Conservation (phyloP, 2,329 filamentous ascomycete genomes). For the Penicillium sp. region DNA sequence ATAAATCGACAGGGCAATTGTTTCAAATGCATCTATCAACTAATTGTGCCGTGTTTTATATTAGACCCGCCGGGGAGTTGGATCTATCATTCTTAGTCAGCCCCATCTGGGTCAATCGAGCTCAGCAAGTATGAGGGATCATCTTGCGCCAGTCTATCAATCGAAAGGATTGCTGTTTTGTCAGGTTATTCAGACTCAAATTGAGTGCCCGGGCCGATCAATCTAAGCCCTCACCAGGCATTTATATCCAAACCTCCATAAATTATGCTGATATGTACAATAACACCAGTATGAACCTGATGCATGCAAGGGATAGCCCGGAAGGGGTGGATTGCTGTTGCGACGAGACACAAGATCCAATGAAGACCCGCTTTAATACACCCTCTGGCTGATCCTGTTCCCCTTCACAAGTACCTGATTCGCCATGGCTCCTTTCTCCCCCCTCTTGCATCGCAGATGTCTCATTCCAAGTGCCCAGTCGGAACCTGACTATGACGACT, state of each 20-base stretch:
- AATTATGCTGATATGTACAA: slow-evolving; percentile 11
- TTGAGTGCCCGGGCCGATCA: neutral
- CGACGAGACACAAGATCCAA: slow-evolving; percentile 29
- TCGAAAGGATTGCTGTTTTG: neutral
- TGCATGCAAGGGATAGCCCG: slow-evolving; percentile 24
- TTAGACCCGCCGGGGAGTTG: neutral
- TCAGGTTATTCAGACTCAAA: neutral
- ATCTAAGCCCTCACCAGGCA: slow-evolving; percentile 19
- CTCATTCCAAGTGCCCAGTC: slow-evolving; percentile 32
- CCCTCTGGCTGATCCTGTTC: slow-evolving; percentile 30
- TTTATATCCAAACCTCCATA: slow-evolving; percentile 25
- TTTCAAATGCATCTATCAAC: slow-evolving; percentile 13
- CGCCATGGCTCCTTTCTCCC: slow-evolving; percentile 20
- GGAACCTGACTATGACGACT: slow-evolving; percentile 29
- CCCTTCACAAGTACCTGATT: slow-evolving; percentile 28
- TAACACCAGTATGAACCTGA: slow-evolving; percentile 18
- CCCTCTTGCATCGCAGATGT: slow-evolving; percentile 30
- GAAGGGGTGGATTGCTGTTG: slow-evolving; percentile 22
- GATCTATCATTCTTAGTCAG: slow-evolving; percentile 18
- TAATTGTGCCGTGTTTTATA: slow-evolving; percentile 8
- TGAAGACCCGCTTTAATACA: slow-evolving; percentile 25
- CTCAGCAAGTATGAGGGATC: slow-evolving; percentile 8
- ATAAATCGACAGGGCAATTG: neutral
- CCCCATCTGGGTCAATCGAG: neutral
- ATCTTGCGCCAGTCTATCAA: neutral